Evolutionary conservation across 495 filamentous ascomycete species (phyloP), one percentile per base, ranked within the genome.

Genomic region (Talaromyces stipitatus): DNA sequence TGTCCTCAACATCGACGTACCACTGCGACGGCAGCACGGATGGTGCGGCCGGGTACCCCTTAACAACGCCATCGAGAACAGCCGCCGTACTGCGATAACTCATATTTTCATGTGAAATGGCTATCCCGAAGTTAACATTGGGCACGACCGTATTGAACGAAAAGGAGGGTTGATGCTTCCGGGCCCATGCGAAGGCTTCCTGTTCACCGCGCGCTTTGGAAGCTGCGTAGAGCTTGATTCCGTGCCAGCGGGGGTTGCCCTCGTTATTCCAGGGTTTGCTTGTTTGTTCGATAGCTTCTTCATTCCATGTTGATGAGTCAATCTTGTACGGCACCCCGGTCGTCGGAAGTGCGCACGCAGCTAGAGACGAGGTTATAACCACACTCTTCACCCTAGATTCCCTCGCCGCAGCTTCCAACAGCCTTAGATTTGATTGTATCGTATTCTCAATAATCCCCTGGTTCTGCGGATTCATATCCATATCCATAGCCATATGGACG

Each of bases 131-230:
- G 4, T 50, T 70, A 3, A 55, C 20, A 53, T 68, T 69, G 22
- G 81, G 80, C 43, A 82, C 70, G 4, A 84, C 60, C 5, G 74
- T 48, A 32, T 80, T 80, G 55, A 82, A 64, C 0, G 60, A 65
- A 56, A 81, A 81, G 0, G 52, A 12, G 0, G 78, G 75, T 54
- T 73, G 71, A 14, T 78, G 48, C 50, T 78, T 69, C 7, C 73
- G 66, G 6, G 74, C 60, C 43, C 80, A 83, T 54, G 72, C 61
- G 79, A 78, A 84, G 9, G 77, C 60, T 2, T 66, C 68, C 56
- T 66, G 73, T 66, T 84, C 81, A 1, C 72, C 75, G 11, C 68
- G 68, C 8, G 72, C 72, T 64, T 85, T 83, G 60, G 74, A 75
- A 0, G 78, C 79, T 0, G 58, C 60, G 60, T 85, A 84, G 1